Evolutionary conservation across 1,284 basidiomycete species (phyloP).

Genomic region (Fomitopsis schrenkii): DNA sequence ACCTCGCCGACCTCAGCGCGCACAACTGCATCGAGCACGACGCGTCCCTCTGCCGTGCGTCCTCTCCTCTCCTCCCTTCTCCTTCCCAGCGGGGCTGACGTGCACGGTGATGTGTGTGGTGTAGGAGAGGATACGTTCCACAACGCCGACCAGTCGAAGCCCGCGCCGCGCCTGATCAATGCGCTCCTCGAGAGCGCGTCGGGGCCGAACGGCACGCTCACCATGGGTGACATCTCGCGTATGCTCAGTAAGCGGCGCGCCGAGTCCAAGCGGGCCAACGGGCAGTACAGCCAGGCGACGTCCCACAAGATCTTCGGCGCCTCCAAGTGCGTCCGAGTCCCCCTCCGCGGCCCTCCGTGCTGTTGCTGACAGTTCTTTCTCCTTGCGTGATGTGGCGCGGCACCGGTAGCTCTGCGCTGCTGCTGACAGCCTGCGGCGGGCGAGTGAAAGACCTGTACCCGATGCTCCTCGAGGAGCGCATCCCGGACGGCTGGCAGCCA

Average conservation of each 20-base stretch:
- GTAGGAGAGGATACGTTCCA: slow-evolving; percentile 56
- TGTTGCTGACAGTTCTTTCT: not conserved
- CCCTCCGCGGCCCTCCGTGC: not conserved
- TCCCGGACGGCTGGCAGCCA: slow-evolving; percentile 69
- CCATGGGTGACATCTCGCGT: slow-evolving; percentile 50
- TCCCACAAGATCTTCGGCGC: slow-evolving; percentile 60
- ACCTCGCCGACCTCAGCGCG: slow-evolving; percentile 58
- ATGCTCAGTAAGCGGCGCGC: slow-evolving; percentile 53
- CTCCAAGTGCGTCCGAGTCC: slow-evolving; percentile 43
- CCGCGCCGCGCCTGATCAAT: slow-evolving; percentile 44
- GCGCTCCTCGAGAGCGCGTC: slow-evolving; percentile 54
- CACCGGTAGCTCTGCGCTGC: slow-evolving; percentile 29
- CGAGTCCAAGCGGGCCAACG: slow-evolving; percentile 48
- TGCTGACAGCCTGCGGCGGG: slow-evolving; percentile 65
- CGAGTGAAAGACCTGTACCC: slow-evolving; percentile 48
- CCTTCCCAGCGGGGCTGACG: not conserved
- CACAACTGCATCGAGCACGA: slow-evolving; percentile 82
- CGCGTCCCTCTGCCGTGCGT: slow-evolving; percentile 60
- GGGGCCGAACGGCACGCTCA: slow-evolving; percentile 46
- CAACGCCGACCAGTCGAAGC: slow-evolving; percentile 48
- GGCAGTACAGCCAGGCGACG: slow-evolving; percentile 43
- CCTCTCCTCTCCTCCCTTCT: not conserved
- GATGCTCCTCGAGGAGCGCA: slow-evolving; percentile 58
- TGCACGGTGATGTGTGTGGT: not conserved
- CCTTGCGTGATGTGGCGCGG: slow-evolving; percentile 33